A percentile compares a stretch with the other conserved stretches of the same genome.
Conservation (phyloP, 2,329 filamentous ascomycete genomes). For the Pseudogymnoascus sp. region DNA sequence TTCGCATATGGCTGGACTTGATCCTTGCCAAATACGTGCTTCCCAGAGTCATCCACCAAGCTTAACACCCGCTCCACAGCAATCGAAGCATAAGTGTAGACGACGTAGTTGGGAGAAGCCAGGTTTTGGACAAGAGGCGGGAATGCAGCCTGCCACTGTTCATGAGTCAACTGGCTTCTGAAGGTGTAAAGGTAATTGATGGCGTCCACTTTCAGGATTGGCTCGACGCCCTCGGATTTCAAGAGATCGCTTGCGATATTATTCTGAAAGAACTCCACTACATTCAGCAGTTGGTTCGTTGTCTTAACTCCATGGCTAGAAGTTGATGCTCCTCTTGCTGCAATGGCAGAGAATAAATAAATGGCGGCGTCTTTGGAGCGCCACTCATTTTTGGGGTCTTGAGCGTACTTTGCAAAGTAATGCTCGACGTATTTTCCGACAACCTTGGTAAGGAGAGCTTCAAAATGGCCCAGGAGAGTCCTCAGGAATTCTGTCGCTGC, state of each 20-base stretch:
- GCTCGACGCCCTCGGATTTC: slow-evolving; percentile 58
- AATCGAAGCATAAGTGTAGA: slow-evolving; percentile 95
- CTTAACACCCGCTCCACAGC: slow-evolving; percentile 90
- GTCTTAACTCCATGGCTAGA: slow-evolving; percentile 83
- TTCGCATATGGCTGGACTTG: slow-evolving; percentile 77
- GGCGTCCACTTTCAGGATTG: slow-evolving; percentile 91
- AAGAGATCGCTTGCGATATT: slow-evolving; percentile 86
- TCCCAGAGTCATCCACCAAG: slow-evolving; percentile 66
- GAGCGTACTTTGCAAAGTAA: slow-evolving; percentile 69
- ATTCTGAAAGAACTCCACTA: slow-evolving; percentile 91
- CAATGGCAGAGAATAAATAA: slow-evolving; percentile 90
- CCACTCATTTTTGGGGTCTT: slow-evolving; percentile 67
- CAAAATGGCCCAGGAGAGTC: slow-evolving; percentile 82
- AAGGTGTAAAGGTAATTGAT: slow-evolving; percentile 98
- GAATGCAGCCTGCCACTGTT: slow-evolving; percentile 86
- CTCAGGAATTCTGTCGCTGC: slow-evolving; percentile 92
- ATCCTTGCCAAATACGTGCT: slow-evolving; percentile 70
- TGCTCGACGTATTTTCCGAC: slow-evolving; percentile 81
- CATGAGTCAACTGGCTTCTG: slow-evolving; percentile 84
- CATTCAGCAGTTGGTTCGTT: slow-evolving; percentile 78
- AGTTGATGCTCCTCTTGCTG: slow-evolving; percentile 83
- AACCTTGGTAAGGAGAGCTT: slow-evolving; percentile 75
- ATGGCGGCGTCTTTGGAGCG: slow-evolving; percentile 97
- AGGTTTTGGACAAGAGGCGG: slow-evolving; percentile 86
- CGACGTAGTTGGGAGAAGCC: slow-evolving; percentile 84